Evolutionary conservation across 148 eudicot species (phyloP).

Genomic region (Camellia sinensis): DNA sequence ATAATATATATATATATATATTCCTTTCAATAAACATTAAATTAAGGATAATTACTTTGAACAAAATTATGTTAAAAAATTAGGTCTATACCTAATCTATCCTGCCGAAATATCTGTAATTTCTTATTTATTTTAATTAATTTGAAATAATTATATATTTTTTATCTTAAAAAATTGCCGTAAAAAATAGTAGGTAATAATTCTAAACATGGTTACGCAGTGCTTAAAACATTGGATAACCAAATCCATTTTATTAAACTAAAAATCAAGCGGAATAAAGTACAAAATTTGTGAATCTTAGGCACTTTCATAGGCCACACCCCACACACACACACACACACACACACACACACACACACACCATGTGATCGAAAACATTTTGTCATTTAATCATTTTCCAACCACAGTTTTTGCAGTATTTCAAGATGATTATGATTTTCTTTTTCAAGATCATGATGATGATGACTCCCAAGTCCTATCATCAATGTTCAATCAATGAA

Average conservation of each 20-base stretch:
- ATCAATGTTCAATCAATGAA: background rate
- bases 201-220: too few species aligned
- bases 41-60: too few species aligned
- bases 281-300: background rate
- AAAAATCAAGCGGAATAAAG: background rate
- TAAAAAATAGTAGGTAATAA: too few species aligned
- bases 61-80: too few species aligned
- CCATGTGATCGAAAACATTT: conserved; percentile 15
- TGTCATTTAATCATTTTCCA: conserved; percentile 8
- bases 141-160: too few species aligned
- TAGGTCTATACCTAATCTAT: too few species aligned
- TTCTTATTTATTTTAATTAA: too few species aligned
- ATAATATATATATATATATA: too few species aligned
- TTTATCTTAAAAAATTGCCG: too few species aligned
- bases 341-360: background rate
- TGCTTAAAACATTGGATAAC: too few species aligned
- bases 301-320: background rate
- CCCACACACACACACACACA: background rate
- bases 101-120: too few species aligned
- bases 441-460: conserved; percentile 8
- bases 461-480: conserved; percentile 13
- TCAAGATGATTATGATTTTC: conserved; percentile 6
- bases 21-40: too few species aligned
- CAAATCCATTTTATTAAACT: background rate
- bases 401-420: conserved; percentile 3